Evolutionary conservation across 257 asterid species (phyloP), one percentile per base, ranked within the genome.

Genomic region (Solanum gandarillasii): DNA sequence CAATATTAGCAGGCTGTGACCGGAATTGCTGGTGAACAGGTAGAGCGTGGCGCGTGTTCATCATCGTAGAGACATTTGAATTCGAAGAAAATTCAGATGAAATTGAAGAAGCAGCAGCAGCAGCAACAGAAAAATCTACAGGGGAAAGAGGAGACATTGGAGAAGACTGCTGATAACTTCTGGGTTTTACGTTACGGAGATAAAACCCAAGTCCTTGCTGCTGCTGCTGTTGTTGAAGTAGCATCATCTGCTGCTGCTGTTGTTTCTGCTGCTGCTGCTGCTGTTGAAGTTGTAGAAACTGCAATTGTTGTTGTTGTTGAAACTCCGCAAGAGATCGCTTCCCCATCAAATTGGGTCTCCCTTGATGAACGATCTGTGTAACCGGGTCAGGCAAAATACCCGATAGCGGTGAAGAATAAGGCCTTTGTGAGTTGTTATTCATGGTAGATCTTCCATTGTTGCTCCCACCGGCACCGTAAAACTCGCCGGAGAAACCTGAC

Each of bases 271-370:
- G 71, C 0, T 36, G 34, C 8, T 88, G 91, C 31, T 76, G 74
- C 27, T 88, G 89, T 8, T 60, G 68, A 21, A 60, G 27, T 8
- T 60, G 76, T 31, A 82, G 70, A 48, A 48, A 82, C 4, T 82
- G 86, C 25, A 48, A 52, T 82, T 87, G 90, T 86, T 90, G 93
- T 5, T 92, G 95, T 7, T 89, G 94, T 75, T 92, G 96, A 90
- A 91, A 94, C 91, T 95, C 98, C 0, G 89, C 92, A 18, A 93
- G 89, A 38, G 99, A 93, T 85, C 99, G 90, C 86, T 96, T 96
- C 2, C 98, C 95, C 86, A 90, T 88, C 86, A 92, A 88, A 85
- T 93, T 95, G 16, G 94, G 86, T 1, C 92, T 86, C 29, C 94
- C 92, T 21, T 75, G 83, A 87, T 85, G 91, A 12, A 82, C 82